Conservation (phyloP, 2,329 filamentous ascomycete genomes). For the Blastomyces gilchristii region DNA sequence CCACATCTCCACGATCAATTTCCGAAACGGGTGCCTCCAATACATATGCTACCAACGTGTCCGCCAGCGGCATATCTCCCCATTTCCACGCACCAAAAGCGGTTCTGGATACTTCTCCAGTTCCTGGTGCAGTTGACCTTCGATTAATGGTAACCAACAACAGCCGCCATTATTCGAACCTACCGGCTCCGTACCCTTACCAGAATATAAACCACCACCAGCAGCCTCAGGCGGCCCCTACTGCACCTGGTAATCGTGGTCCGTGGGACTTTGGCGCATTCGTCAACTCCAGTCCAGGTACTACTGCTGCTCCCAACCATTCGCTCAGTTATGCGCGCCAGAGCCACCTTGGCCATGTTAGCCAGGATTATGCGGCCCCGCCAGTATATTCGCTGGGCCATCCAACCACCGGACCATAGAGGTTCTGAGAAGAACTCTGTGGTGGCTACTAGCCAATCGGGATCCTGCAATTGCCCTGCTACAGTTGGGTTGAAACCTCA, state of each 20-base stretch:
- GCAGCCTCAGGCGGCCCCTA: conserved; percentile 21
- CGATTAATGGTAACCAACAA: conserved; percentile 27
- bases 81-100: conserved; percentile 25
- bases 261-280: conserved; percentile 33
- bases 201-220: conserved; percentile 25
- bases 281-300: conserved; percentile 19
- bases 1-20: conserved; percentile 40
- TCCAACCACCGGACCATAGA: conserved; percentile 19
- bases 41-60: conserved; percentile 35
- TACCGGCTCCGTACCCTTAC: conserved; percentile 25
- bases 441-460: neutral
- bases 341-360: conserved; percentile 5
- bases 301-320: conserved; percentile 21
- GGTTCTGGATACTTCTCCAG: conserved; percentile 13
- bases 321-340: conserved; percentile 25
- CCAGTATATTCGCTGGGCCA: conserved; percentile 27
- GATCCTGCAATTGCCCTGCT: neutral
- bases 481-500: neutral
- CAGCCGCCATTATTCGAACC: conserved; percentile 24
- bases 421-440: neutral
- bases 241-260: conserved; percentile 25
- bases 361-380: conserved; percentile 12
- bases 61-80: conserved; percentile 38
- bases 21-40: conserved; percentile 37
- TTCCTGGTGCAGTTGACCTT: conserved; percentile 29